Evolutionary conservation across 257 asterid species (phyloP), one percentile per base, ranked within the genome.

Genomic region (Ophiorrhiza pumila): DNA sequence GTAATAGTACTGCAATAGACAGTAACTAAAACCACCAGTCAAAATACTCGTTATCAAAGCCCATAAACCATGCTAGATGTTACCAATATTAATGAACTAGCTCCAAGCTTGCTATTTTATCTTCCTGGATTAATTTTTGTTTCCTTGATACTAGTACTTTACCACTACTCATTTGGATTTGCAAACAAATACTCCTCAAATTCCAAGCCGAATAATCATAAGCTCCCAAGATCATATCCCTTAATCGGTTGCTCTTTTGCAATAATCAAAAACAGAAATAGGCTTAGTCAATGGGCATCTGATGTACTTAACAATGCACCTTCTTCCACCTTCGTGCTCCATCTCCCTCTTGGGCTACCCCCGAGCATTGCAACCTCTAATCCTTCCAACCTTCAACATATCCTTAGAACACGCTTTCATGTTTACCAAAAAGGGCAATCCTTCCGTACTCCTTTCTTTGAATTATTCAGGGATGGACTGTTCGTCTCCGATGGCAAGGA

Each of bases 401-500:
- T 84, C 7, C 89, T 84, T 73, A 84, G 80, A 39, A 17, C 78
- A 58, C 74, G 71, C 22, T 84, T 84, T 70, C 32, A 9, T 50
- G 74, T 77, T 75, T 85, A 85, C 77, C 74, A 69, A 29, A 85
- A 85, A 17, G 86, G 85, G 4, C 65, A 77, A 3, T 42, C 63
- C 39, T 47, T 72, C 34, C 74, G 52, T 20, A 39, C 1, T 13
- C 47, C 5, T 14, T 3, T 82, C 0, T 18, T n/a, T 1, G 89
- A 85, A 23, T 65, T 85, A 1, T 79, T 85, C 11, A 84, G 89
- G 6, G 74, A 76, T 15, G 90, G 90, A 1, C 83, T 85, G 11
- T 85, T 85, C 76, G 80, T 83, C 72, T 14, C 80, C 74, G 83
- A 85, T 18, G 89, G 90, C 1, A 78, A 81, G 1, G 76, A 8